Percentiles rank a stretch among this genome's conserved stretches.
Conservation (phyloP, 148 eudicot species). For the Vaccinium macrocarpon region DNA sequence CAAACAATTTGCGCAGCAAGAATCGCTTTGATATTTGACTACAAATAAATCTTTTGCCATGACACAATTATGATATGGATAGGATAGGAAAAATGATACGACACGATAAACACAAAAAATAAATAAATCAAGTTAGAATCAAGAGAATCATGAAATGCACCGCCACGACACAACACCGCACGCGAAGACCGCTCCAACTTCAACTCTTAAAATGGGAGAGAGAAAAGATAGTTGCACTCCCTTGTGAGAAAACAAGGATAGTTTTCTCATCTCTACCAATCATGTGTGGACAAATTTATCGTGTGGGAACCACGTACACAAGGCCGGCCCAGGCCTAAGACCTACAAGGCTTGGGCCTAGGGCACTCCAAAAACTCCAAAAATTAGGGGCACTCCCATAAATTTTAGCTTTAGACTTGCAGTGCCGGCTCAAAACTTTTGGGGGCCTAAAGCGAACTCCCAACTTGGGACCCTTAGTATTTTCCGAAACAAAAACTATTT, state of each 20-base stretch:
- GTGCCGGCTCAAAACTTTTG: too few species aligned
- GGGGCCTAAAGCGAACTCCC: too few species aligned
- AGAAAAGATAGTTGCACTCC: background rate
- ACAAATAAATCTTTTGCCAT: background rate
- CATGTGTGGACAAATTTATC: too few species aligned
- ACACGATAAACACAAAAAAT: background rate
- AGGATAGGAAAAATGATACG: background rate
- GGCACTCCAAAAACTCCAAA: too few species aligned
- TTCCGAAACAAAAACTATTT: too few species aligned
- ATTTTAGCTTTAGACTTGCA: too few species aligned
- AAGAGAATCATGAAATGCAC: background rate
- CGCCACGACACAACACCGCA: background rate
- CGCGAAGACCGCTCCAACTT: background rate
- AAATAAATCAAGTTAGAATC: background rate
- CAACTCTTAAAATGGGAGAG: background rate
- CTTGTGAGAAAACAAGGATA: background rate
- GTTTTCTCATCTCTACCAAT: background rate
- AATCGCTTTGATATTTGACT: background rate
- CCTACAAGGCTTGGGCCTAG: too few species aligned
- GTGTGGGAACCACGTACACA: too few species aligned
- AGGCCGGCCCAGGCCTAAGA: too few species aligned
- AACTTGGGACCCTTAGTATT: too few species aligned
- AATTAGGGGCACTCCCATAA: too few species aligned
- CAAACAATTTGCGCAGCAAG: too few species aligned
- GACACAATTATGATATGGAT: background rate